Conservation (phyloP, 768 basidiomycete species). For the Amanita muscaria region DNA sequence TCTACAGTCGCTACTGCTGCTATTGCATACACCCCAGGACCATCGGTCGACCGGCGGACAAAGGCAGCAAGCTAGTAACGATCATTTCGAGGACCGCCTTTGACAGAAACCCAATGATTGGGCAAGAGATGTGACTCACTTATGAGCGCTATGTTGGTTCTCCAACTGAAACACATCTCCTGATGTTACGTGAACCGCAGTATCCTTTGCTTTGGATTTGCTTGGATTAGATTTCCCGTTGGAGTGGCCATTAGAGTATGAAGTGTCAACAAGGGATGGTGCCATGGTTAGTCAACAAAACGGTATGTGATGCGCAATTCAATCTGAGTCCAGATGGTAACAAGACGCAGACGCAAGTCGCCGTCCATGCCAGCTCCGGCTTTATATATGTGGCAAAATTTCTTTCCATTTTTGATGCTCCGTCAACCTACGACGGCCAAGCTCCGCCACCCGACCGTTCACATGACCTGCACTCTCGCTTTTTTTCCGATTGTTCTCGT, state of each 20-base stretch:
- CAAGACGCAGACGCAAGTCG: not conserved
- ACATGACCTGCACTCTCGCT: not conserved
- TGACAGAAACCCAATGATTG: conserved; percentile 19
- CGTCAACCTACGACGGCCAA: conserved; percentile 1
- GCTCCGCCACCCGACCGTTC: not conserved
- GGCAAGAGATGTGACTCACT: conserved; percentile 44
- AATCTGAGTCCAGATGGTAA: not conserved
- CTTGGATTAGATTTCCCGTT: conserved; percentile 11
- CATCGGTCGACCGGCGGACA: conserved; percentile 15
- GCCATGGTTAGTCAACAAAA: conserved; percentile 2
- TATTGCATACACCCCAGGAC: conserved; percentile 11
- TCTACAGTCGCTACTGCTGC: too few relatives aligned
- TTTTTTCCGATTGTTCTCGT: too few relatives aligned
- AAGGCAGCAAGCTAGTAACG: conserved; percentile 9
- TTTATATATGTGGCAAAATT: not conserved
- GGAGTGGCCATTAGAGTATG: not conserved
- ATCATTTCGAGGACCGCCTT: conserved; percentile 18
- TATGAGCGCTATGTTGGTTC: conserved; percentile 78
- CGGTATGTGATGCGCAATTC: too few relatives aligned
- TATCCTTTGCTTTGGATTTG: conserved; percentile 9
- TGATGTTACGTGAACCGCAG: conserved; percentile 33
- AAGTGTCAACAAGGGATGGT: conserved; percentile 4
- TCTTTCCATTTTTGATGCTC: not conserved
- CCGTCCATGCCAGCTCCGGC: not conserved
- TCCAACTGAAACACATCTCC: conserved; percentile 73